phyloP scores from a whole-genome alignment of 2,329 filamentous ascomycete species.

The Eurotiales sp. region DNA sequence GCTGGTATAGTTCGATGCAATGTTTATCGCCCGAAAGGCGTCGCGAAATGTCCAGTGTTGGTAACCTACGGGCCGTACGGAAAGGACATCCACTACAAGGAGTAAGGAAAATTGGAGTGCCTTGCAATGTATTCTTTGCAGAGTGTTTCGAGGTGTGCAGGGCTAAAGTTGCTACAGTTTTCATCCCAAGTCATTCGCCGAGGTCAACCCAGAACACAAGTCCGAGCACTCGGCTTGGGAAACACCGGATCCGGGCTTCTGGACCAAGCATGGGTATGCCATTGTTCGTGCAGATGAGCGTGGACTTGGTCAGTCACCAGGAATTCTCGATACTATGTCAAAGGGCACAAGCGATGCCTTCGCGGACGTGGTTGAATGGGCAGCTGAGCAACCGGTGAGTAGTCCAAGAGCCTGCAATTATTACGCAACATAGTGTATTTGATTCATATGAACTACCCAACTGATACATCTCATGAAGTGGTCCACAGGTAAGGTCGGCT shows the following conservation, averaged over 20 bases:
- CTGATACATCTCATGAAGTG: too few relatives aligned
- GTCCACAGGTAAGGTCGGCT: conserved; percentile 50
- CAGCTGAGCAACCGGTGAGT: conserved; percentile 29
- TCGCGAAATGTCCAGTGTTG: neutral
- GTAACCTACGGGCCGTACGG: conserved; percentile 1
- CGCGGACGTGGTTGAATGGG: conserved; percentile 52
- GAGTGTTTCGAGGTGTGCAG: too few relatives aligned
- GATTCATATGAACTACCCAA: too few relatives aligned
- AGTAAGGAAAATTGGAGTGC: too few relatives aligned
- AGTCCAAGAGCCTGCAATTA: too few relatives aligned
- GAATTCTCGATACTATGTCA: conserved; percentile 53
- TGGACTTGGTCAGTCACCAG: conserved; percentile 51
- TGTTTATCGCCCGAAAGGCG: neutral
- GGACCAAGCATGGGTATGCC: conserved; percentile 54
- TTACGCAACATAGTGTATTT: too few relatives aligned
- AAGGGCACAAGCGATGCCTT: conserved; percentile 50
- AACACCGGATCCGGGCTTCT: conserved; percentile 56
- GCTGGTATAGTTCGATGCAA: neutral
- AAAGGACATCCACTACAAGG: conserved; percentile 56
- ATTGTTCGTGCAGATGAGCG: conserved; percentile 54
- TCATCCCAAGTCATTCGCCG: conserved; percentile 47
- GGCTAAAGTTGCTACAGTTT: conserved; percentile 41
- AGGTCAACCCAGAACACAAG: conserved; percentile 54
- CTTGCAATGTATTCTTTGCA: too few relatives aligned
- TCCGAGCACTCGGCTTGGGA: conserved; percentile 57